Percentiles rank a stretch among this genome's conserved stretches.
These are phyloP conservation scores for Discostella stelligeroides DNA, from an alignment of 108 stramenopile species.

Conservation along the genomic window DNA sequence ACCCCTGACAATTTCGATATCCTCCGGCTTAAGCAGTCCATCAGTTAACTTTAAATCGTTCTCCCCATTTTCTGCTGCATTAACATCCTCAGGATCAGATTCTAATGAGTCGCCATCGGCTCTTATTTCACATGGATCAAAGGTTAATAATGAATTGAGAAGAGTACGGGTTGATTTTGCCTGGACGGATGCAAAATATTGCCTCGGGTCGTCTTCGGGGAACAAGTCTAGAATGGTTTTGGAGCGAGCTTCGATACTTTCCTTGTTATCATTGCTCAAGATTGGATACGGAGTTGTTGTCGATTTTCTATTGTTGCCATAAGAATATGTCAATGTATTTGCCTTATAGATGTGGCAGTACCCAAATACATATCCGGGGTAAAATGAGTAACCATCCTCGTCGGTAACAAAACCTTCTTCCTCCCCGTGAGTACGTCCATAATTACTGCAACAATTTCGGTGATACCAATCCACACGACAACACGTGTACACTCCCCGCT, in stretches of 20 bases:
- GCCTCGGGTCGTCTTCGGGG: background rate
- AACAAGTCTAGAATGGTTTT: slow-evolving; percentile 1
- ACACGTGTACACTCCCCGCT: slow-evolving; percentile 7
- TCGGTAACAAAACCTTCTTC: slow-evolving; percentile 15
- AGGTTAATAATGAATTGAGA: no score
- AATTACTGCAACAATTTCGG: slow-evolving; percentile 23
- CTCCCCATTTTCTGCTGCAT: no score
- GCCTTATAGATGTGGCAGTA: slow-evolving; percentile 15
- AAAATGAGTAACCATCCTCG: slow-evolving; percentile 41
- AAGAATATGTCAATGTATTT: no score
- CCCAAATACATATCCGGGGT: slow-evolving; percentile 26
- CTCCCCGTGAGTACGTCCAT: background rate
- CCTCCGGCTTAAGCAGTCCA: no score
- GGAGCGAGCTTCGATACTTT: background rate
- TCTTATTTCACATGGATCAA: no score
- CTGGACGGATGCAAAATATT: background rate
- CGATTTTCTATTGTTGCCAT: no score
- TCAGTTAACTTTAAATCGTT: no score
- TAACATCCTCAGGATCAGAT: no score
- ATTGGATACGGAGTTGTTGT: no score
- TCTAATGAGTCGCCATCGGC: no score
- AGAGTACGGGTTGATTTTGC: no score
- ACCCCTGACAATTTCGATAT: no score
- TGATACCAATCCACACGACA: slow-evolving; percentile 33
- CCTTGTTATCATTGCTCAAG: background rate